Evolutionary conservation across 331 rosid genomes (phyloP).

Genomic region (Quercus tomentella): DNA sequence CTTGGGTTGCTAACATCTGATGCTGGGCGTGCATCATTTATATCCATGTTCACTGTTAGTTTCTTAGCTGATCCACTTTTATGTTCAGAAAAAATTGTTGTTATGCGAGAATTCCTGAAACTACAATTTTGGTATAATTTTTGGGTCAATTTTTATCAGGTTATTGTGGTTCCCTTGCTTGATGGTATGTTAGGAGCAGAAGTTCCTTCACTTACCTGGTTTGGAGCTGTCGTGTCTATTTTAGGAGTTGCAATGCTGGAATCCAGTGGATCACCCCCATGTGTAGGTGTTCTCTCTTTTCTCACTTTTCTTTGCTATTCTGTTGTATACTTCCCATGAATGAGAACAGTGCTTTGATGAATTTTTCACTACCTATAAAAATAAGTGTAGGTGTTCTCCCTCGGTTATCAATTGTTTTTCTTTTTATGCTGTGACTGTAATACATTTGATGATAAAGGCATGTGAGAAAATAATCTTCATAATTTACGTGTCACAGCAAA

Average conservation of each 20-base stretch:
- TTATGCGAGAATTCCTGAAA: conserved; percentile 10
- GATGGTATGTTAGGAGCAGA: conserved; percentile 71
- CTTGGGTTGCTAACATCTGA: conserved; percentile 72
- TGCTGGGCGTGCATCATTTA: conserved; percentile 73
- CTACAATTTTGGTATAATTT: conserved; percentile 15
- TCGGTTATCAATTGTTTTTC: neutral
- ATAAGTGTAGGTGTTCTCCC: conserved; percentile 30
- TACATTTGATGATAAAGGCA: neutral
- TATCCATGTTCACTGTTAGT: conserved; percentile 65
- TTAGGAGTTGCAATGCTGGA: conserved; percentile 76
- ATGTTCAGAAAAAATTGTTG: neutral
- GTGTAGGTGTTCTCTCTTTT: conserved; percentile 31
- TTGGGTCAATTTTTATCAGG: conserved; percentile 33
- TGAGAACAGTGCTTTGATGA: too few relatives aligned
- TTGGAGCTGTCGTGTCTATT: conserved; percentile 59
- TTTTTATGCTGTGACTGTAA: neutral
- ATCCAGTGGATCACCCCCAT: conserved; percentile 70
- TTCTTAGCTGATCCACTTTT: neutral
- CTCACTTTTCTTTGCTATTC: too few relatives aligned
- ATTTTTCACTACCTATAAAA: too few relatives aligned
- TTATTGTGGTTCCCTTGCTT: conserved; percentile 73
- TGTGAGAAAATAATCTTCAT: neutral
- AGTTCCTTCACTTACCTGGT: conserved; percentile 66
- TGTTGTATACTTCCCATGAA: too few relatives aligned
- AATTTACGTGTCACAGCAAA: neutral